Percentiles rank a stretch among this genome's conserved stretches.
phyloP scores from a whole-genome alignment of 1,284 basidiomycete genomes.

The Trichosporon inkin region DNA sequence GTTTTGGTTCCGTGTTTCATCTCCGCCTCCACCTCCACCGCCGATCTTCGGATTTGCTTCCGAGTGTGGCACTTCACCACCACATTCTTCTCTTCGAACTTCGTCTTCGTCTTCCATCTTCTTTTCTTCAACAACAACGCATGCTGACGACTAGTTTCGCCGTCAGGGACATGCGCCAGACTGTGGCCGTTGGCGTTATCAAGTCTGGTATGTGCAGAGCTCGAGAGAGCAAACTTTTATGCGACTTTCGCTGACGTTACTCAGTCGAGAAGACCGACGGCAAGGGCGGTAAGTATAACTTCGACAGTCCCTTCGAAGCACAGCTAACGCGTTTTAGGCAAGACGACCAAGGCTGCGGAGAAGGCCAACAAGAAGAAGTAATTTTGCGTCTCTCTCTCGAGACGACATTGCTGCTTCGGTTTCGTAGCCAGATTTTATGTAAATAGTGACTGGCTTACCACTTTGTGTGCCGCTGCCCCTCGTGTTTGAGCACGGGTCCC shows the following conservation, averaged over 20 bases:
- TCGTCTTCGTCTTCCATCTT: no score
- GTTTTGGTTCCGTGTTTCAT: neutral
- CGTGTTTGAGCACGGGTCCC: no score
- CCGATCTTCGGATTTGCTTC: no score
- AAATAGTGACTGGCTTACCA: constrained; percentile 7
- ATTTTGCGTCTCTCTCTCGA: neutral
- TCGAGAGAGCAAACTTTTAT: constrained; percentile 61
- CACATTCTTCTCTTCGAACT: no score
- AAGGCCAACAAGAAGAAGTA: constrained; percentile 59
- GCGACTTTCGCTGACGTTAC: no score
- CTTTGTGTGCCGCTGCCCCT: no score
- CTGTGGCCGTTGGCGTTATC: constrained; percentile 95
- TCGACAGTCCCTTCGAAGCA: no score
- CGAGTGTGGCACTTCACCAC: no score
- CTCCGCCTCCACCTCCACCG: no score
- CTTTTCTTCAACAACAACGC: no score
- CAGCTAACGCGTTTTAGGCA: no score
- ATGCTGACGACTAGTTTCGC: constrained; percentile 51
- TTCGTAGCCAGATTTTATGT: constrained; percentile 3
- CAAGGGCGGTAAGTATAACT: constrained; percentile 46
- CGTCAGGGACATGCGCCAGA: constrained; percentile 97
- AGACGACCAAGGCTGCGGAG: constrained; percentile 79
- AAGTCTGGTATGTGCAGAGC: constrained; percentile 67
- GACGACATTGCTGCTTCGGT: neutral
- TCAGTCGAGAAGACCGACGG: constrained; percentile 59